These are phyloP conservation scores for Exophiala lecanii-corni DNA, from an alignment of 2,329 filamentous ascomycete genomes.

Conservation along the genomic window DNA sequence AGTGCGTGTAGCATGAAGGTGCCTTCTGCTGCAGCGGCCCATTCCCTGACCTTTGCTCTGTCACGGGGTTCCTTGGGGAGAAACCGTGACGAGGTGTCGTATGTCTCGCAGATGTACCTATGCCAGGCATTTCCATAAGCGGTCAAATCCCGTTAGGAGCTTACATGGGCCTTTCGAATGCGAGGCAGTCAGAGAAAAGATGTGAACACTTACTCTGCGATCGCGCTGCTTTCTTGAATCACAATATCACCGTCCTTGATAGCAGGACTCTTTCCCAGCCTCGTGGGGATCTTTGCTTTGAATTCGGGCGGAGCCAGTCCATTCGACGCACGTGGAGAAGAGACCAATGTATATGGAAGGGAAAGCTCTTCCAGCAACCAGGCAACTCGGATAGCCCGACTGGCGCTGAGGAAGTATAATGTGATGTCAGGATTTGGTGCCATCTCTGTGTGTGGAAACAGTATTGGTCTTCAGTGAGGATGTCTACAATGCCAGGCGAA, in stretches of 20 bases:
- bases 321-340: conserved; percentile 64
- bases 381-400: conserved; percentile 55
- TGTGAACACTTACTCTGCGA: conserved; percentile 44
- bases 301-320: conserved; percentile 52
- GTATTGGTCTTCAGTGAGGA: too few species aligned
- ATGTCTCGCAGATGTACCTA: conserved; percentile 45
- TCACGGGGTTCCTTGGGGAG: conserved; percentile 33
- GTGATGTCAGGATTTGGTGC: conserved; percentile 32
- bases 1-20: conserved; percentile 44
- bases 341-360: conserved; percentile 70
- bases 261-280: conserved; percentile 44
- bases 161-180: too few species aligned
- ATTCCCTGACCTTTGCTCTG: conserved; percentile 38
- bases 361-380: conserved; percentile 82
- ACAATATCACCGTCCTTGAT: conserved; percentile 39
- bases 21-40: conserved; percentile 45
- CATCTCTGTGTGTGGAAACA: too few species aligned
- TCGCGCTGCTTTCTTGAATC: conserved; percentile 44
- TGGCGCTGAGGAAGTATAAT: conserved; percentile 46
- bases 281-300: conserved; percentile 38
- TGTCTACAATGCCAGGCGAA: too few species aligned
- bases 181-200: too few species aligned
- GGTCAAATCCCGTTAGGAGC: too few species aligned
- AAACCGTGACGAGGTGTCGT: conserved; percentile 37
- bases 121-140: too few species aligned